Evolutionary conservation across 179 eudicot species (phyloP).

Genomic region (Heliamphora pulchella): DNA sequence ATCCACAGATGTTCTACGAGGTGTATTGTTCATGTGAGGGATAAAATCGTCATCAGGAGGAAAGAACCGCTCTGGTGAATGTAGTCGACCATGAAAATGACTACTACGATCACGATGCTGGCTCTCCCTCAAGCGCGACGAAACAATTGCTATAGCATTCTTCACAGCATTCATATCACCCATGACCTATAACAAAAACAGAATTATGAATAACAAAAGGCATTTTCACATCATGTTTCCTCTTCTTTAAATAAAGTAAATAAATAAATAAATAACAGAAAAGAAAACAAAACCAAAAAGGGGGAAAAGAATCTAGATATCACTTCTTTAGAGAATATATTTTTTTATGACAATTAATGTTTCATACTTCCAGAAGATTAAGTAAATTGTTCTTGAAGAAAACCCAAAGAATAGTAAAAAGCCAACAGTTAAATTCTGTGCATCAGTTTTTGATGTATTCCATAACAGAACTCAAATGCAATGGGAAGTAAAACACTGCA

Average conservation of each 20-base stretch:
- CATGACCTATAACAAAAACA: constrained; percentile 48
- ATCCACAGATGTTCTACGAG: constrained; percentile 49
- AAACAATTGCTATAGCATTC: constrained; percentile 64
- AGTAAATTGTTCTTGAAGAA: background rate
- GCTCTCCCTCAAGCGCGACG: constrained; percentile 91
- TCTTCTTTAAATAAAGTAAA: background rate
- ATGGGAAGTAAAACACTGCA: background rate
- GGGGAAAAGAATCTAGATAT: background rate
- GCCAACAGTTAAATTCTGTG: background rate
- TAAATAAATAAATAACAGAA: background rate
- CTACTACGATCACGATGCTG: constrained; percentile 93
- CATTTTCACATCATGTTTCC: background rate
- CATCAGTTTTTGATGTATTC: background rate
- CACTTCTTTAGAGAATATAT: background rate
- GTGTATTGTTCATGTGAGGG: constrained; percentile 41
- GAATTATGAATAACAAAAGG: background rate
- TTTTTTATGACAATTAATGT: background rate
- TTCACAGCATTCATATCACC: constrained; percentile 77
- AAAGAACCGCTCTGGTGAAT: constrained; percentile 66
- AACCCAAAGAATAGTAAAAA: background rate
- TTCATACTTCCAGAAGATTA: background rate
- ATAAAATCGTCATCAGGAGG: constrained; percentile 62
- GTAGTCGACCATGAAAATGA: constrained; percentile 50
- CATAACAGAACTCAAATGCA: background rate
- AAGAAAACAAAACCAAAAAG: background rate